These are phyloP conservation scores for Trichoderma citrinoviride DNA, from an alignment of 2,329 filamentous ascomycete genomes.

Conservation along the genomic window DNA sequence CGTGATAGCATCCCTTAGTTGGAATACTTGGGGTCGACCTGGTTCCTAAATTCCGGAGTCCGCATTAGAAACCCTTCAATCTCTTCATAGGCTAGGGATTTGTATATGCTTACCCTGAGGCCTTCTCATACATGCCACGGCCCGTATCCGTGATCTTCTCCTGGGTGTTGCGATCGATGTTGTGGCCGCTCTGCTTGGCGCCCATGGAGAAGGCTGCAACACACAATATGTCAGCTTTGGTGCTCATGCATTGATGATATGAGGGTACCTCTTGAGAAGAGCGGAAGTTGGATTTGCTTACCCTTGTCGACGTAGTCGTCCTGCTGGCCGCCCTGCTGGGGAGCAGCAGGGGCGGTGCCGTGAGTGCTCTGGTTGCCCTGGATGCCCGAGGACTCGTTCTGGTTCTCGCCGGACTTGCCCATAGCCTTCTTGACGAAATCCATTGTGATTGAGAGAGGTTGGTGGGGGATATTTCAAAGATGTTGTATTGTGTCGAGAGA, in stretches of 20 bases:
- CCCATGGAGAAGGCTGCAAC: slow-evolving; percentile 32
- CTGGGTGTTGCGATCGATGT: slow-evolving; percentile 35
- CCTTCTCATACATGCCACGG: slow-evolving; percentile 38
- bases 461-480: neutral
- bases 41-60: neutral
- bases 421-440: slow-evolving; percentile 42
- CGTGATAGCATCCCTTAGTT: neutral
- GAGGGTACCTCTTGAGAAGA: neutral
- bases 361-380: slow-evolving; percentile 17
- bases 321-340: slow-evolving; percentile 8
- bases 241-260: neutral
- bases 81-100: neutral
- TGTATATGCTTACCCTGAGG: slow-evolving; percentile 35
- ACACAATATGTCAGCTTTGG: neutral
- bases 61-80: too few relatives aligned
- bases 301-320: slow-evolving; percentile 42
- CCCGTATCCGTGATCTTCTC: slow-evolving; percentile 42
- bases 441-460: slow-evolving; percentile 28
- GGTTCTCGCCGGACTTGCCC: slow-evolving; percentile 20
- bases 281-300: slow-evolving; percentile 23
- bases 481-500: neutral
- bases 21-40: slow-evolving; percentile 16
- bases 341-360: slow-evolving; percentile 23
- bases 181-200: slow-evolving; percentile 37
- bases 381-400: slow-evolving; percentile 22